Evolutionary conservation across 768 basidiomycete genomes (phyloP).

Genomic region (Leccinum incarnatum): DNA sequence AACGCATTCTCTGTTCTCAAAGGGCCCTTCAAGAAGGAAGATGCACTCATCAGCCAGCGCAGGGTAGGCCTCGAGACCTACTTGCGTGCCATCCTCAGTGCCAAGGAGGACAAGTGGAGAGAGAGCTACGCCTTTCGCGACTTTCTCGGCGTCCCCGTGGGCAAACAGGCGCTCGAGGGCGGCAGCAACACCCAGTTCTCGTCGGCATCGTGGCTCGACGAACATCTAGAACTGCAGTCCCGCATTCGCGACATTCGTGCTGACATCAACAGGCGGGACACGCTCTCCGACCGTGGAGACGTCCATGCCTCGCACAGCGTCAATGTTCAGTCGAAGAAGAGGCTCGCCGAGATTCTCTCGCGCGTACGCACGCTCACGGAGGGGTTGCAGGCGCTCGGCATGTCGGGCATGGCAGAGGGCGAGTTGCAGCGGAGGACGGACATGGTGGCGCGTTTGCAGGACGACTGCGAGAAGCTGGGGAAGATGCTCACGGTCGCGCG

Average conservation of each 20-base stretch:
- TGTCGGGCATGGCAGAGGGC: conserved; percentile 82
- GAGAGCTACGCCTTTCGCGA: conserved; percentile 75
- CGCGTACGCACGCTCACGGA: conserved; percentile 70
- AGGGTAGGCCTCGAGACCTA: conserved; percentile 76
- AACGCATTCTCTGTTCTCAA: conserved; percentile 68
- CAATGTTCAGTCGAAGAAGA: conserved; percentile 83
- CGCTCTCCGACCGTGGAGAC: conserved; percentile 74
- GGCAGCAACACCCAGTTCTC: conserved; percentile 54
- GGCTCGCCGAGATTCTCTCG: conserved; percentile 72
- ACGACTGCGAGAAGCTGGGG: conserved; percentile 86
- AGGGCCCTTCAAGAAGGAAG: conserved; percentile 47
- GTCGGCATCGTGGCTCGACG: conserved; percentile 83
- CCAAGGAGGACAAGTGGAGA: conserved; percentile 82
- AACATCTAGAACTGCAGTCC: conserved; percentile 75
- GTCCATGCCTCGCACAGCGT: conserved; percentile 69
- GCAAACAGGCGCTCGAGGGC: conserved; percentile 42
- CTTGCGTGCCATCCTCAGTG: conserved; percentile 79
- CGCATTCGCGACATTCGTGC: conserved; percentile 80
- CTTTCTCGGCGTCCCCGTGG: conserved; percentile 82
- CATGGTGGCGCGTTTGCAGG: conserved; percentile 83
- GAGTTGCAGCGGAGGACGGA: conserved; percentile 87
- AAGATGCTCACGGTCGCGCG: conserved; percentile 80
- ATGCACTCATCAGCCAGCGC: conserved; percentile 73
- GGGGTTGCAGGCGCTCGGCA: conserved; percentile 62
- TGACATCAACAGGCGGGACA: conserved; percentile 84